phyloP scores from a whole-genome alignment of 179 eudicot genomes.

The Spergularia azorica region DNA sequence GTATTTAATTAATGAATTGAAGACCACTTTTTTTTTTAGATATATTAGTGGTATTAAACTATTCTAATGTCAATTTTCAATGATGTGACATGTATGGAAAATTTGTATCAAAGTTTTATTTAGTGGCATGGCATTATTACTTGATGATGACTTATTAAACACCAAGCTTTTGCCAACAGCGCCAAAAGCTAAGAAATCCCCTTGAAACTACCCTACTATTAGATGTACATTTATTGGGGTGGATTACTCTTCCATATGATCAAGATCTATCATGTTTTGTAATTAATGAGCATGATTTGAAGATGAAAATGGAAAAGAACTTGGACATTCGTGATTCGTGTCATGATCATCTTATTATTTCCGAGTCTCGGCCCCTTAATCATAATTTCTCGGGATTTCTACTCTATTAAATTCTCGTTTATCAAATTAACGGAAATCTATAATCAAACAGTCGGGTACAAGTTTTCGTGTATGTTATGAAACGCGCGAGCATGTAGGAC shows the following conservation, averaged over 20 bases:
- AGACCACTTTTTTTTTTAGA: not conserved
- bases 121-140: constrained; percentile 29
- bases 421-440: too few species aligned
- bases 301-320: too few species aligned
- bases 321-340: too few species aligned
- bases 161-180: constrained; percentile 23
- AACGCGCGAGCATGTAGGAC: not conserved
- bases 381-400: too few species aligned
- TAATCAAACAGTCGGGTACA: not conserved
- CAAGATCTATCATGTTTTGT: not conserved
- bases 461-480: not conserved
- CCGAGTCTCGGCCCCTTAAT: too few species aligned
- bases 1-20: too few species aligned
- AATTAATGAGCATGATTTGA: too few species aligned
- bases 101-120: constrained; percentile 7
- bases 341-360: too few species aligned
- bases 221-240: not conserved
- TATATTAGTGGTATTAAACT: not conserved
- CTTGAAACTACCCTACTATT: constrained; percentile 13
- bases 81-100: constrained; percentile 16
- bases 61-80: not conserved
- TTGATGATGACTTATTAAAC: constrained; percentile 26
- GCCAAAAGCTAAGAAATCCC: not conserved
- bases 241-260: too few species aligned
- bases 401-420: too few species aligned